Evolutionary conservation across 192 early-diverging fungal genomes (phyloP), one percentile per base, ranked within the genome.

Genomic region (Linnemannia elongata): DNA sequence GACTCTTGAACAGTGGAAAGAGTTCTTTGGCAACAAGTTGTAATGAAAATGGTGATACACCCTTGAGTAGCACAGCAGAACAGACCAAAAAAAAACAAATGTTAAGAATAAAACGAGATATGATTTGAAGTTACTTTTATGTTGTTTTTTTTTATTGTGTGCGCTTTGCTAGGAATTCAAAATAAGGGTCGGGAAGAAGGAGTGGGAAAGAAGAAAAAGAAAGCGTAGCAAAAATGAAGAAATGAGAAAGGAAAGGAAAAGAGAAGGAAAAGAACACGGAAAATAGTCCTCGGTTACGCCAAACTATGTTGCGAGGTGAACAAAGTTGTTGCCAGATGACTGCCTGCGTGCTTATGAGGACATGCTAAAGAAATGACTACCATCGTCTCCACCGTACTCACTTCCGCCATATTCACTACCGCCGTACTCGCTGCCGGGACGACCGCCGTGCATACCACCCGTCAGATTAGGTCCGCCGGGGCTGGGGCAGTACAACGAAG

Each of bases 1-100:
- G 96, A 83, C 85, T 0, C 79, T 94, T 36, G 91, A 93, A 2
- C 89, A 94, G 80, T 97, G 94, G 93, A 80, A 91, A 75, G 83
- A 91, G 35, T 96, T 89, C 73, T 88, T 93, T 47, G 89, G 87
- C 69, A 84, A 39, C 69, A 92, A 75, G 45, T 39, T 74, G 8
- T 81, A 42, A 76, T 39, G 38, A 39, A 2, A 39, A 2, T 39
- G 38, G 49, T 18, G 49, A 52, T 52, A 52, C 15, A 17, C 17
- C n/a, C n/a, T n/a, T 20, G 17, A 52, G 17, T 18, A 20, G 49
- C 49, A 49, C 47, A 49, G 7, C 47, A 49, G 17, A 49, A 1
- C n/a, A n/a, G n/a, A n/a, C n/a, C n/a, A n/a, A n/a, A 44, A 45
- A 45, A 10, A 12, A 0, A 45, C 44, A 45, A 13, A 1, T 1